A percentile compares a stretch with the other conserved stretches of the same genome.
Evolutionary conservation across 1,284 basidiomycete genomes (phyloP).

Genomic region (Moesziomyces globuligerus): DNA sequence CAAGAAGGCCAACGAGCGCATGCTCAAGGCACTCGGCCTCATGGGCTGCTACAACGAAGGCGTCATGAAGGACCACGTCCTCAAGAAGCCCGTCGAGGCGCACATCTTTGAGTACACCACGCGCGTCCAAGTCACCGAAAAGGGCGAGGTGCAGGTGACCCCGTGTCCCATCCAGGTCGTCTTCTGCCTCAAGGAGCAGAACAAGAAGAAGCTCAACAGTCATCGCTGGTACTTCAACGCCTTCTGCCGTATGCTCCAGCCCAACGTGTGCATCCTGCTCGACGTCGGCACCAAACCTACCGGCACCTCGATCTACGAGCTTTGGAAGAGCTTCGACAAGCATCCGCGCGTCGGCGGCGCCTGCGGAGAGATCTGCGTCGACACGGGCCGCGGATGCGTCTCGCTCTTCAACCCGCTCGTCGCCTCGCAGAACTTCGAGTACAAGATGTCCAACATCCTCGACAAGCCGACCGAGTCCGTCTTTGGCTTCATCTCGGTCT

Average conservation of each 20-base stretch:
- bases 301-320: constrained; percentile 78
- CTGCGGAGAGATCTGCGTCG: constrained; percentile 91
- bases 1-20: constrained; percentile 88
- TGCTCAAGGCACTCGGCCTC: constrained; percentile 80
- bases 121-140: constrained; percentile 89
- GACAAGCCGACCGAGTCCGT: constrained; percentile 73
- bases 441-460: constrained; percentile 64
- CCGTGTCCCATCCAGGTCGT: constrained; percentile 68
- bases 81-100: constrained; percentile 86
- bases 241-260: constrained; percentile 68
- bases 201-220: constrained; percentile 64
- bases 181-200: constrained; percentile 66
- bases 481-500: constrained; percentile 91
- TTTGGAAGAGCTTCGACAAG: constrained; percentile 97
- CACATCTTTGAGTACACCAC: constrained; percentile 97
- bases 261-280: constrained; percentile 90
- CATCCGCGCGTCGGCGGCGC: constrained; percentile 95
- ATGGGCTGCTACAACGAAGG: constrained; percentile 73
- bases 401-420: constrained; percentile 76
- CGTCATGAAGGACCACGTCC: constrained; percentile 89
- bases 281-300: constrained; percentile 93
- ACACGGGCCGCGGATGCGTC: constrained; percentile 78
- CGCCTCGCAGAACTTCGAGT: constrained; percentile 70
- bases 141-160: constrained; percentile 71
- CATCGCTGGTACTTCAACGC: constrained; percentile 67